phyloP scores from a whole-genome alignment of 2,329 filamentous ascomycete species.

The Arachnopeziza araneosa region DNA sequence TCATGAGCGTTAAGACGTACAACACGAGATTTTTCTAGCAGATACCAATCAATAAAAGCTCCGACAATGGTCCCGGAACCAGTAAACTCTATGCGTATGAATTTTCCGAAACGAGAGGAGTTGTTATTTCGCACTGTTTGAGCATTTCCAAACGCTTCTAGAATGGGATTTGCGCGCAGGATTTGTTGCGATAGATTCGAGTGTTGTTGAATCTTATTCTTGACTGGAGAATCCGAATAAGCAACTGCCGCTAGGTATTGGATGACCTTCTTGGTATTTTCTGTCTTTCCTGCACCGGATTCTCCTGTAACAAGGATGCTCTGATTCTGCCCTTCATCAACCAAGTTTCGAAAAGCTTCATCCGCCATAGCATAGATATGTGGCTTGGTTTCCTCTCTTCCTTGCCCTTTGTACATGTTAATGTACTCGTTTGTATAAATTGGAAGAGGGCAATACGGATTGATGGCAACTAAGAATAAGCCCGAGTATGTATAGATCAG shows the following conservation, averaged over 20 bases:
- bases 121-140: conserved; percentile 98
- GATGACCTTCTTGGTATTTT: conserved; percentile 99
- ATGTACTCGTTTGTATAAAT: conserved; percentile 97
- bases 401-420: conserved; percentile 94
- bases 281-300: conserved; percentile 95
- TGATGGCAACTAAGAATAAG: conserved; percentile 92
- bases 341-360: conserved; percentile 89
- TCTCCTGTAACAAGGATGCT: conserved; percentile 97
- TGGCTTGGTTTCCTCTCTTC: conserved; percentile 87
- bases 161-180: conserved; percentile 88
- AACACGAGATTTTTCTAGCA: conserved; percentile 96
- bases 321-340: conserved; percentile 93
- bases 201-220: conserved; percentile 59
- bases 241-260: conserved; percentile 96
- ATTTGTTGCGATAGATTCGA: conserved; percentile 95
- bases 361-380: conserved; percentile 98
- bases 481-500: conserved; percentile 98
- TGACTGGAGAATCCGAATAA: conserved; percentile 66
- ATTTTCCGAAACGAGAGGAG: conserved; percentile 96
- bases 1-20: conserved; percentile 83
- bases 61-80: conserved; percentile 84
- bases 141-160: conserved; percentile 96
- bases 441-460: conserved; percentile 89
- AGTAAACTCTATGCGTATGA: conserved; percentile 94
- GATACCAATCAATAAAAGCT: conserved; percentile 97